Evolutionary conservation across 2,329 filamentous ascomycete genomes (phyloP).

Genomic region (Chrysosporium keratinophilum): DNA sequence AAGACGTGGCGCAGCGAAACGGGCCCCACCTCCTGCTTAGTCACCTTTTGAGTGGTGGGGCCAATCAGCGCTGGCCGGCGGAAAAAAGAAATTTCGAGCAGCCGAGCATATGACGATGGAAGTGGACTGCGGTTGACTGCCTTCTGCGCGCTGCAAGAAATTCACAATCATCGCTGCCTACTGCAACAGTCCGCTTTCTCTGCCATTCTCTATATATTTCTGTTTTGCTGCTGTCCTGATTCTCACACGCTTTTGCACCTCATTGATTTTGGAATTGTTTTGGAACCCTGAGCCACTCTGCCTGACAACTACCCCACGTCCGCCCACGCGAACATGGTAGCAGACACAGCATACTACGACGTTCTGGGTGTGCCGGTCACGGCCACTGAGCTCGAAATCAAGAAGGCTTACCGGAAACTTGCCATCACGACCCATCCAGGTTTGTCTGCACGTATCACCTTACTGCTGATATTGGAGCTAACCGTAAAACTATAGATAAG

Average conservation of each 20-base stretch:
- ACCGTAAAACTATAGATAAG: slow-evolving; percentile 56
- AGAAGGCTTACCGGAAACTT: slow-evolving; percentile 90
- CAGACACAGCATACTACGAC: slow-evolving; percentile 83
- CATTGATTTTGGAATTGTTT: neutral
- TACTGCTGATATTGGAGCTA: slow-evolving; percentile 13
- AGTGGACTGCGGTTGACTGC: neutral
- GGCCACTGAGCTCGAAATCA: slow-evolving; percentile 85
- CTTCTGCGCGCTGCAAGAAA: neutral
- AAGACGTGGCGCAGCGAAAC: neutral
- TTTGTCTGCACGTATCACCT: slow-evolving; percentile 31
- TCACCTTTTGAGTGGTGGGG: neutral
- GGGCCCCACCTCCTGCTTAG: neutral
- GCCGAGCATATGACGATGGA: slow-evolving; percentile 8
- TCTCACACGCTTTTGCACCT: neutral
- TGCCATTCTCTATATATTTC: neutral
- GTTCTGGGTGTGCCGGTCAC: slow-evolving; percentile 72
- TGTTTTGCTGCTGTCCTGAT: neutral
- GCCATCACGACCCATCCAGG: slow-evolving; percentile 89
- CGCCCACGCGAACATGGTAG: slow-evolving; percentile 54
- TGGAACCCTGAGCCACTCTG: neutral
- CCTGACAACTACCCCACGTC: neutral
- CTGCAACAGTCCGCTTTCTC: neutral
- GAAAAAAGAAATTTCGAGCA: neutral
- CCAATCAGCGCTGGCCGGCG: neutral
- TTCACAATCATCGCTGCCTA: neutral